Base-by-base conservation (phyloP, 306 rosid genomes). In the Comarum palustre region DNA sequence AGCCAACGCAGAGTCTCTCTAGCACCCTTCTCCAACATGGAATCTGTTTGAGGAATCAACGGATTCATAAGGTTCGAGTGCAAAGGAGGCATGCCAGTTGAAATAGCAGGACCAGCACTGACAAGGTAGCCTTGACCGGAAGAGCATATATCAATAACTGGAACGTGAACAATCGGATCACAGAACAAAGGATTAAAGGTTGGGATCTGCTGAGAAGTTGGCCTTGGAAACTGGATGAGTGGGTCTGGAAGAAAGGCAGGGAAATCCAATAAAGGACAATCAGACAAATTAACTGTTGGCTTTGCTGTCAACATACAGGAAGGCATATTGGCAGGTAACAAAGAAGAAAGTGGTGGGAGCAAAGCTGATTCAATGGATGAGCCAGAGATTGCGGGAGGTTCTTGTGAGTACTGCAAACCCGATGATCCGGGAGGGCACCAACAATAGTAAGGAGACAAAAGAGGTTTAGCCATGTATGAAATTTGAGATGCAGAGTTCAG, bases 121-220 rank as follows among this genome's bases (percentile, higher is more conserved):
- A 95, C 99, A 46, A 91, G 79, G 82, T 95, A 91, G 60, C 96
- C 99, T 81, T 86, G 97, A 66, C 96, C 96, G 0, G 96, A 91
- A 32, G 99, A 95, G 84, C 97, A 95, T 58, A 91, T 82, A 42
- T 90, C 97, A 71, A 95, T 91, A 38, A 95, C 86, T 20, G 99
- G 99, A 69, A 91, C 66, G 46, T 95, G 99, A 74, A 95, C 97
- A 72, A 95, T 87, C 67, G 99, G 90, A 70, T 95, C 99, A 69
- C 99, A 91, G 78, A 95, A 87, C 48, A 95, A 81, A 13, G 99
- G 99, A 13, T 89, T 95, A 82, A 95, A 95, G 36, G 89, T 90
- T 36, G 90, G 97, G 78, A 91, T 87, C 81, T 88, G 97, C 87
- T 89, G 96, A 71, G 96, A 82, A 69, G 89, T 71, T 52, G 91